A percentile compares a stretch with the other conserved stretches of the same genome.
Conservation (phyloP, 176 grass and related monocot species). For the Oryza rufipogon region DNA sequence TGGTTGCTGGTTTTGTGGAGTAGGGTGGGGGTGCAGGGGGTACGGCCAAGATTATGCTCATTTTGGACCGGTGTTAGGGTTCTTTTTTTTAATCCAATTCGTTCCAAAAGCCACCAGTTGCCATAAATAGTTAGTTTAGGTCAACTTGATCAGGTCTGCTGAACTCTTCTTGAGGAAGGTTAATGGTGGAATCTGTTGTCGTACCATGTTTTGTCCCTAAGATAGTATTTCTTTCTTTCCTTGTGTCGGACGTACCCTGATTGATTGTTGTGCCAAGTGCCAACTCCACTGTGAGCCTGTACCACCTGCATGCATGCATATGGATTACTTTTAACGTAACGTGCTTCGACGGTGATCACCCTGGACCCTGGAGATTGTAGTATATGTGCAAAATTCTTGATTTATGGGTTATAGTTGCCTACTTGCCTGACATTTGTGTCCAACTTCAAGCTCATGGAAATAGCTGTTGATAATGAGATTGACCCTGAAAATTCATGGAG, state of each 20-base stretch:
- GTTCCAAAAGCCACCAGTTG: constrained; percentile 10
- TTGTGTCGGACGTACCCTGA: neutral
- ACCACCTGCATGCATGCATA: constrained; percentile 15
- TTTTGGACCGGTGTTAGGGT: constrained; percentile 14
- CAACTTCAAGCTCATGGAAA: neutral
- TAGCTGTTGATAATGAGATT: neutral
- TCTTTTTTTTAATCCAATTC: neutral
- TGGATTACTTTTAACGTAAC: neutral
- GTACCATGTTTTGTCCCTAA: constrained; percentile 1
- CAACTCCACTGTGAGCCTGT: neutral
- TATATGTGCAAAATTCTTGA: neutral
- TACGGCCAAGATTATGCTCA: neutral
- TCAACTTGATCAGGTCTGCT: constrained; percentile 3
- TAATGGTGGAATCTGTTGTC: constrained; percentile 5
- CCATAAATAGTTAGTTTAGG: constrained; percentile 17
- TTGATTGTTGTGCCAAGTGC: neutral
- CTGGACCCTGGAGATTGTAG: constrained; percentile 3
- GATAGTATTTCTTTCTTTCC: neutral
- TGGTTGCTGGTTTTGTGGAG: constrained; percentile 4
- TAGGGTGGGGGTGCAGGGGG: neutral
- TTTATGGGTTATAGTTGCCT: neutral
- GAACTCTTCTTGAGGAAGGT: constrained; percentile 8
- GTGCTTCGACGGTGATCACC: neutral
- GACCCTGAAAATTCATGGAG: neutral
- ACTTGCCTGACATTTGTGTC: neutral